These are phyloP conservation scores for Hortiboletus campestris DNA, from an alignment of 768 basidiomycete genomes.

Conservation along the genomic window DNA sequence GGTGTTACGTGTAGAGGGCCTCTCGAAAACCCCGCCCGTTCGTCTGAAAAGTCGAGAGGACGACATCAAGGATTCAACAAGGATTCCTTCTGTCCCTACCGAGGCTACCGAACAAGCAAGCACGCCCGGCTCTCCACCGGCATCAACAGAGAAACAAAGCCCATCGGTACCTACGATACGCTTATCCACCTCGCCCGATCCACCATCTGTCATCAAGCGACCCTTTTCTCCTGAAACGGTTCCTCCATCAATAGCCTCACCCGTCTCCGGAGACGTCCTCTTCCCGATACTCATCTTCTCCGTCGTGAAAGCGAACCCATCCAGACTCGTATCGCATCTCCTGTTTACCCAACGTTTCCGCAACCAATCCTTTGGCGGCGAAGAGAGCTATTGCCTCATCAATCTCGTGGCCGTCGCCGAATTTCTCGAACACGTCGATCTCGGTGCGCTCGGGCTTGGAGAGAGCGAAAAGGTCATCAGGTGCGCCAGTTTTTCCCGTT, in stretches of 20 bases:
- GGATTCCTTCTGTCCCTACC: neutral
- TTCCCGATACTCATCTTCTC: constrained; percentile 92
- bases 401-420: constrained; percentile 95
- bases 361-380: constrained; percentile 42
- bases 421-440: constrained; percentile 92
- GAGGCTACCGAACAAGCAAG: neutral
- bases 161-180: constrained; percentile 9
- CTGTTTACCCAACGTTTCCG: constrained; percentile 35
- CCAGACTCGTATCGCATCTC: constrained; percentile 63
- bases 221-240: constrained; percentile 12
- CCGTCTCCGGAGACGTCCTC: constrained; percentile 83
- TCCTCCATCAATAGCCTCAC: constrained; percentile 35
- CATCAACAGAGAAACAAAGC: neutral
- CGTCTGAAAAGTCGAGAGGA: constrained; percentile 64
- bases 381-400: constrained; percentile 90
- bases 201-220: neutral
- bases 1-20: constrained; percentile 67
- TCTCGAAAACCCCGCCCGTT: constrained; percentile 71
- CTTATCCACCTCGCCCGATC: constrained; percentile 3
- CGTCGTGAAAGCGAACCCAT: constrained; percentile 90
- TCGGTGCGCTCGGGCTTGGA: constrained; percentile 64
- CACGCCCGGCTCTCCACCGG: neutral
- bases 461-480: constrained; percentile 59
- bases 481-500: constrained; percentile 32
- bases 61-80: neutral